Evolutionary conservation across 169 alveolate species (phyloP).

Genomic region (Eimeria praecox): DNA sequence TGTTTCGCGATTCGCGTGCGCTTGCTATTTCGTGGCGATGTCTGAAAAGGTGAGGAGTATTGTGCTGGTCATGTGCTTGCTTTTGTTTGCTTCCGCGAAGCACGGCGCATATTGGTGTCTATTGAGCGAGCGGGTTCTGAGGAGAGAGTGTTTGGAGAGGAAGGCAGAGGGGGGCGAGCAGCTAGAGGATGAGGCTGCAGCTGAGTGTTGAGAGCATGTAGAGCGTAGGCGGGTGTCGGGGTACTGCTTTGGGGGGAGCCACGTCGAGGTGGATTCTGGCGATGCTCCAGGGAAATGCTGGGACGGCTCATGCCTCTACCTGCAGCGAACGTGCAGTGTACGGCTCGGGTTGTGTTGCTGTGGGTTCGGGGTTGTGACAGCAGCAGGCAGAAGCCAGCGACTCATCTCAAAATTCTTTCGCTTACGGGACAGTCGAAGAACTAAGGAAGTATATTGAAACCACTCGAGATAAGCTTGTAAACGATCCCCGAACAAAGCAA

Average conservation of each 20-base stretch:
- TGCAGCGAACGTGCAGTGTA: constrained; percentile 46
- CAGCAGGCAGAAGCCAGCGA: constrained; percentile 26
- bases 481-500: constrained; percentile 78
- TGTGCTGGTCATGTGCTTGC: background rate
- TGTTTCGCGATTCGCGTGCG: background rate
- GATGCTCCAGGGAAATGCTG: background rate
- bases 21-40: background rate
- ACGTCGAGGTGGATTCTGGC: background rate
- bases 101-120: background rate
- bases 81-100: background rate
- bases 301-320: background rate
- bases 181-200: no score
- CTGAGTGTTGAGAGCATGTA: background rate
- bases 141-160: background rate
- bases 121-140: background rate
- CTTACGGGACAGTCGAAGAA: constrained; percentile 45
- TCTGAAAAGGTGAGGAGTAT: constrained; percentile 18
- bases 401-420: background rate
- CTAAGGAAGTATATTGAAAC: constrained; percentile 69
- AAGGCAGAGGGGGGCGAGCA: background rate
- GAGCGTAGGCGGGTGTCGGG: background rate
- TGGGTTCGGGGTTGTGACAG: background rate
- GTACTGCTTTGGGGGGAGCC: background rate
- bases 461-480: constrained; percentile 31
- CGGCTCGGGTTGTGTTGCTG: background rate